Percentiles rank a stretch among this genome's conserved stretches.
Conservation (phyloP, 2,329 filamentous ascomycete species). For the Epichloe gansuensis region DNA sequence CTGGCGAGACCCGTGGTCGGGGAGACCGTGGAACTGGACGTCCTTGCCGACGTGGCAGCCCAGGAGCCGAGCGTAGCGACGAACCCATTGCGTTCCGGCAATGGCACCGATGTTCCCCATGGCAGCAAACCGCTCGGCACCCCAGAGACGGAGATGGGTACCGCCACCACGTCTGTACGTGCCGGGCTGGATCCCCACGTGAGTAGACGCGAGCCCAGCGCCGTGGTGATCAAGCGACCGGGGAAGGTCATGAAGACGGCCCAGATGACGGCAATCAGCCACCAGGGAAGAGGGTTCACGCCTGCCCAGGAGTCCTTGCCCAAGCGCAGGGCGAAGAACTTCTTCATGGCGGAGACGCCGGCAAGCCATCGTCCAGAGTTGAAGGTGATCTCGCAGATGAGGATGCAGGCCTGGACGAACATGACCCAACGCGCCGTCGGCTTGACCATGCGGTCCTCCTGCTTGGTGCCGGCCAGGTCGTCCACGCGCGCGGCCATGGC, state of each 20-base stretch:
- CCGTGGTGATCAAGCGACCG: constrained; percentile 10
- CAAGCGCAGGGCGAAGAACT: constrained; percentile 7
- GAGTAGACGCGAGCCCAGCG: constrained; percentile 4
- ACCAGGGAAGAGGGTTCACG: constrained; percentile 7
- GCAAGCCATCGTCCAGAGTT: constrained; percentile 7
- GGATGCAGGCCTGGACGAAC: constrained; percentile 8
- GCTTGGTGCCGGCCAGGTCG: constrained; percentile 7
- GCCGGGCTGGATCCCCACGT: constrained; percentile 9
- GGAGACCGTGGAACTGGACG: constrained; percentile 10
- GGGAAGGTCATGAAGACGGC: constrained; percentile 7
- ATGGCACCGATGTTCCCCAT: constrained; percentile 5
- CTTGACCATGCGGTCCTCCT: constrained; percentile 7
- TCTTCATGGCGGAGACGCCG: constrained; percentile 5
- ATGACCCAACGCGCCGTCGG: constrained; percentile 11
- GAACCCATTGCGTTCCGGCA: constrained; percentile 10
- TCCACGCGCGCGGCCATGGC: constrained; percentile 10
- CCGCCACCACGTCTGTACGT: constrained; percentile 9
- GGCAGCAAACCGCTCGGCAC: constrained; percentile 8
- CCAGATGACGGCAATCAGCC: constrained; percentile 7
- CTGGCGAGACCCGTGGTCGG: constrained; percentile 10
- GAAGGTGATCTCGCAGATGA: constrained; percentile 7
- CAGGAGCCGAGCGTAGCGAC: constrained; percentile 10
- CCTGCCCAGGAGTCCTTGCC: constrained; percentile 6
- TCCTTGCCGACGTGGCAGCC: constrained; percentile 10
- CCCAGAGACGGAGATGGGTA: constrained; percentile 11